These are phyloP conservation scores for Diaporthe eres DNA, from an alignment of 2,329 filamentous ascomycete genomes.

Conservation along the genomic window DNA sequence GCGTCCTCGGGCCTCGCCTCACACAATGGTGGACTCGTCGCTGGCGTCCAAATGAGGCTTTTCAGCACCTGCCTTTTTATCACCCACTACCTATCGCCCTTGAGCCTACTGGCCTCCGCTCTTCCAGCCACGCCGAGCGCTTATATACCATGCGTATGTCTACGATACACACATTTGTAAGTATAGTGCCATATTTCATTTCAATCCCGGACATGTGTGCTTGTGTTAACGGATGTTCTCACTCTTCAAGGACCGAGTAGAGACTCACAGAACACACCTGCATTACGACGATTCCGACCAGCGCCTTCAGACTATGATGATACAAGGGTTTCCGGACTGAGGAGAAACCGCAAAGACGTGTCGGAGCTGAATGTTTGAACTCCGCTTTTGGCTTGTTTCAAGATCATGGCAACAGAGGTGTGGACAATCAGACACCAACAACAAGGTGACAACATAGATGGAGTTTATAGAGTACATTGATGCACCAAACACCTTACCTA, in stretches of 20 bases:
- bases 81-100: background rate
- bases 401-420: background rate
- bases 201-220: background rate
- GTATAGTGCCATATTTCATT: background rate
- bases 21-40: background rate
- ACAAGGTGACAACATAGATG: background rate
- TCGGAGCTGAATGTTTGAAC: background rate
- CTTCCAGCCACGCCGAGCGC: background rate
- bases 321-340: rapidly evolving
- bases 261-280: background rate
- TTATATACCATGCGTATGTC: background rate
- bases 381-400: no score
- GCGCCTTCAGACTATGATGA: rapidly evolving
- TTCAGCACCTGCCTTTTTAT: background rate
- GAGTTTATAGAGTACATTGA: background rate
- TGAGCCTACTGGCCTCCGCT: background rate
- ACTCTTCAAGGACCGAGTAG: background rate
- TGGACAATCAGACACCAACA: rapidly evolving
- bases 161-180: background rate
- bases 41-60: background rate
- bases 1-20: background rate
- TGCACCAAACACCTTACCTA: background rate
- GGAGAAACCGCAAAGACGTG: rapidly evolving
- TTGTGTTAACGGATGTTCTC: background rate
- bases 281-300: background rate